Conservation (phyloP, 2,329 filamentous ascomycete genomes). For the Fusarium sp. region DNA sequence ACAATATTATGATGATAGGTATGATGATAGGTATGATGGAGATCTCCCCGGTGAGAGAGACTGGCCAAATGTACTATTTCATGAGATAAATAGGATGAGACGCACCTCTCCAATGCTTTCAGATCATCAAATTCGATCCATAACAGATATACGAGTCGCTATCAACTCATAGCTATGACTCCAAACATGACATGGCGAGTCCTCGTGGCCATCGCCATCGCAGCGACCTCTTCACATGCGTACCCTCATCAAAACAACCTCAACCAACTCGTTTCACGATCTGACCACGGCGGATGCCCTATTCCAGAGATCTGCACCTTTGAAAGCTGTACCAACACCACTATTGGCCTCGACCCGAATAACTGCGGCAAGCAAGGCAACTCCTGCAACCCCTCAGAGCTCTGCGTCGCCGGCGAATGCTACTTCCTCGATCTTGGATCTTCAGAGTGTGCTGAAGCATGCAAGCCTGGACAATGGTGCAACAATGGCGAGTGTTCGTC, state of each 20-base stretch:
- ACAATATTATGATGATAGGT: background rate
- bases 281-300: slow-evolving; percentile 13
- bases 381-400: slow-evolving; percentile 23
- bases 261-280: slow-evolving; percentile 10
- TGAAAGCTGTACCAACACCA: slow-evolving; percentile 29
- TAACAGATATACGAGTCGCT: background rate
- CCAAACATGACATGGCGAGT: slow-evolving; percentile 20
- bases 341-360: slow-evolving; percentile 33
- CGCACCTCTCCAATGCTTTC: background rate
- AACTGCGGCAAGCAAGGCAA: slow-evolving; percentile 27
- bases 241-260: slow-evolving; percentile 10
- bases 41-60: background rate
- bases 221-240: background rate
- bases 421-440: slow-evolving; percentile 15
- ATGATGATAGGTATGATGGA: background rate
- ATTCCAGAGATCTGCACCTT: slow-evolving; percentile 24
- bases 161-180: slow-evolving; percentile 14
- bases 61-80: background rate
- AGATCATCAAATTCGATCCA: background rate
- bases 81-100: background rate
- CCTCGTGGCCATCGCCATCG: slow-evolving; percentile 3
- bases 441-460: background rate
- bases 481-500: slow-evolving; percentile 20
- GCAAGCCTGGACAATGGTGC: slow-evolving; percentile 33
- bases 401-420: slow-evolving; percentile 32